Evolutionary conservation across 2,329 filamentous ascomycete species (phyloP), one percentile per base, ranked within the genome.

Genomic region (Epichloe brachyelytri): DNA sequence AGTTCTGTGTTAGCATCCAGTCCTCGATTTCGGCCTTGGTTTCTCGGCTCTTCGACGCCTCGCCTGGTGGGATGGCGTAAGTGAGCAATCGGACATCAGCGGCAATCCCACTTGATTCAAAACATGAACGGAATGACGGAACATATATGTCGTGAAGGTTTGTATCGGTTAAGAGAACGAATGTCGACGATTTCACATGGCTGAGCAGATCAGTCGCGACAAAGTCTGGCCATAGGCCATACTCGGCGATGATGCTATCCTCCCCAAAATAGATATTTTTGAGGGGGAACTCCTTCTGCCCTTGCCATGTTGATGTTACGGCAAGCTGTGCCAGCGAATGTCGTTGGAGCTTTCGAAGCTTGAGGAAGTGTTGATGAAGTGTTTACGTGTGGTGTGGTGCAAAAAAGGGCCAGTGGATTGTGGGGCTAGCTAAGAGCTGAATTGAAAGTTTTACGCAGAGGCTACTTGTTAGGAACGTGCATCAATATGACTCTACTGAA

Each of bases 11-110:
- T 53, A 97, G 76, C 80, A 98, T 85, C 93, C 93, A 98, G 68
- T 98, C 93, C 68, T 98, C 93, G 49, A 98, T 90, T 60, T 91
- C 86, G 44, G 86, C 90, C 70, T 97, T 97, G 49, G 90, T 96
- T 65, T 89, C 84, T 56, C 93, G 81, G 58, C 87, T 88, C 70
- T 98, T 98, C 49, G 90, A 95, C 53, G 82, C 87, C 72, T 98
- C 93, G 53, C 93, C 93, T 0, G 93, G 93, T 2, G 89, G 83
- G 54, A 95, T 89, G 59, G 82, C 77, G 67, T 95, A 93, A 46
- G 86, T 86, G 56, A 98, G 79, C 30, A 98, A 79, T 41, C 90
- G 83, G 8, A 82, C 77, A 46, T 51, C 52, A 50, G 62, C 62
- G 26, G 49, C 57, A 8, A 55, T 53, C 33, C 63, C 59, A 7